Evolutionary conservation across 192 early-diverging fungal genomes (phyloP).

Genomic region (Backusella macrospora): DNA sequence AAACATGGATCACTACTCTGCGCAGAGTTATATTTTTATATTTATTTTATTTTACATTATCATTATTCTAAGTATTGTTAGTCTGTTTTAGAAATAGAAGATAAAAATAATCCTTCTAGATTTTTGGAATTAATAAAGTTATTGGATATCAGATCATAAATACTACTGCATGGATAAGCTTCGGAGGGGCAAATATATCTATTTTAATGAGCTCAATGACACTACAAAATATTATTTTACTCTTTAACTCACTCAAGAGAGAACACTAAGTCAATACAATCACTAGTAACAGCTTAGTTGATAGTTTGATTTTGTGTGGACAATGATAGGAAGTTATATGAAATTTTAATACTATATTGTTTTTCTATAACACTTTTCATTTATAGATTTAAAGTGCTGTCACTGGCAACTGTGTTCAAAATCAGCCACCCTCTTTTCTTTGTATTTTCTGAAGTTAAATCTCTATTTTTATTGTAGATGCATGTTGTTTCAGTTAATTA

Average conservation of each 20-base stretch:
- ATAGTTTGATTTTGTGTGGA: background rate
- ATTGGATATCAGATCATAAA: background rate
- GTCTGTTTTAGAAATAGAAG: background rate
- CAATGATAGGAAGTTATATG: background rate
- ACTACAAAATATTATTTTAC: too few relatives aligned
- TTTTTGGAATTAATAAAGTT: background rate
- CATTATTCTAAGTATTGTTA: background rate
- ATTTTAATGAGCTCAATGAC: too few relatives aligned
- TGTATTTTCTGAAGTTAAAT: background rate
- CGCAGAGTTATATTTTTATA: background rate
- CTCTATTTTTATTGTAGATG: conserved; percentile 5
- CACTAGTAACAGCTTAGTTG: background rate
- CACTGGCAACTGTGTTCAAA: background rate
- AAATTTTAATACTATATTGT: background rate
- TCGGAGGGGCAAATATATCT: background rate
- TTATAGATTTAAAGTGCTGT: background rate
- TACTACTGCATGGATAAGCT: background rate
- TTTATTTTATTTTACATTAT: background rate
- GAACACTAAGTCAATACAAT: too few relatives aligned
- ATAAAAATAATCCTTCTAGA: background rate
- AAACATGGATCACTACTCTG: too few relatives aligned
- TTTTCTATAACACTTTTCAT: background rate
- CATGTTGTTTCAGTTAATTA: conserved; percentile 7
- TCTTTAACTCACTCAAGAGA: too few relatives aligned
- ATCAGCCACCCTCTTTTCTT: background rate